Evolutionary conservation across 163 green algal species (phyloP).

Genomic region (Volvox carteri): DNA sequence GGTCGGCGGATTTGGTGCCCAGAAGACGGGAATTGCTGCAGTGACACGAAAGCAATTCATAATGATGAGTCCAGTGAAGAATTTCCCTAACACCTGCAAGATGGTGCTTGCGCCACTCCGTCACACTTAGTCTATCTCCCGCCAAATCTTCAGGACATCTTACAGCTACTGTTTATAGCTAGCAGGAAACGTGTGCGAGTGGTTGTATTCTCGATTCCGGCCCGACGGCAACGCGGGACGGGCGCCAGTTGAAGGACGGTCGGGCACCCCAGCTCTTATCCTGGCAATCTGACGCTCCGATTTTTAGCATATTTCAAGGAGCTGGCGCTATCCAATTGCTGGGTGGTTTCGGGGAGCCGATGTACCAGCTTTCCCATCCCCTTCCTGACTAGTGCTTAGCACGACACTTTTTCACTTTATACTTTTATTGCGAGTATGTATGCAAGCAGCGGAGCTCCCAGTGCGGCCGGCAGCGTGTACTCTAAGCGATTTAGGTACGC

Average conservation of each 20-base stretch:
- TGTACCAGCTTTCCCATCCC: neutral
- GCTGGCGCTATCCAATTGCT: neutral
- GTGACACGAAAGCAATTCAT: neutral
- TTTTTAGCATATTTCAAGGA: neutral
- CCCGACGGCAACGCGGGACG: neutral
- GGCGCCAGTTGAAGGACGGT: neutral
- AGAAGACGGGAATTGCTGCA: neutral
- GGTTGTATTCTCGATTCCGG: neutral
- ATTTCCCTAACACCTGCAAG: neutral
- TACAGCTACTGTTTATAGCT: neutral
- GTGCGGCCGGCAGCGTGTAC: neutral
- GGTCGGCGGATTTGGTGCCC: neutral
- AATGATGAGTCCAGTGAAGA: neutral
- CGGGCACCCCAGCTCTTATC: neutral
- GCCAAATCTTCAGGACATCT: neutral
- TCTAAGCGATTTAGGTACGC: slow-evolving; percentile 37
- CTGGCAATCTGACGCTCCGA: neutral
- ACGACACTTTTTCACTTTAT: neutral
- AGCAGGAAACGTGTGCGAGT: neutral
- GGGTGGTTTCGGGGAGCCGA: neutral
- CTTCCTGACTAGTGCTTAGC: neutral
- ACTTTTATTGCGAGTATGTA: slow-evolving; percentile 2
- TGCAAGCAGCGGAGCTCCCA: neutral
- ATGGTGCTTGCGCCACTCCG: neutral
- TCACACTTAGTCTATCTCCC: neutral